Conservation (phyloP, 2,329 filamentous ascomycete species). For the Bisporella sp. region DNA sequence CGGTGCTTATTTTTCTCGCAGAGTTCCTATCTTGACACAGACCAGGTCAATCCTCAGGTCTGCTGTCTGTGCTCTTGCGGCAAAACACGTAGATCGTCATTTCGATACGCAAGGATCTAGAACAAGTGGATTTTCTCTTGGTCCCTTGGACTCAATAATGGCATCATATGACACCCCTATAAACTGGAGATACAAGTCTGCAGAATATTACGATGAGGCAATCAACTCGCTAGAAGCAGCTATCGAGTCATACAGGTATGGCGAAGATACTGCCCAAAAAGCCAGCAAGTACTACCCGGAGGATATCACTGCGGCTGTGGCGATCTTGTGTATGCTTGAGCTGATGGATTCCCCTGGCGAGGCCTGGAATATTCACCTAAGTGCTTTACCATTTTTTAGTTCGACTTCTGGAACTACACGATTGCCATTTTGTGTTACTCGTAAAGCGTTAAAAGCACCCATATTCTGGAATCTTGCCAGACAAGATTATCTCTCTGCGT, state of each 20-base stretch:
- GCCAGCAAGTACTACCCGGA: constrained; percentile 40
- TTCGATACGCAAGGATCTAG: constrained; percentile 39
- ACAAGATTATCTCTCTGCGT: constrained; percentile 58
- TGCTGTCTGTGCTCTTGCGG: constrained; percentile 53
- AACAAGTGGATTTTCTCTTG: constrained; percentile 1
- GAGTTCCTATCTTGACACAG: constrained; percentile 51
- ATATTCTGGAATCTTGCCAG: constrained; percentile 61
- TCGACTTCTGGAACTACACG: constrained; percentile 35
- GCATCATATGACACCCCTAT: constrained; percentile 37
- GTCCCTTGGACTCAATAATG: constrained; percentile 39
- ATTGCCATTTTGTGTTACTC: constrained; percentile 49
- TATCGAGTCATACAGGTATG: constrained; percentile 25
- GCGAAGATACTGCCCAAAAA: constrained; percentile 21
- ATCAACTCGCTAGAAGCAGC: constrained; percentile 37
- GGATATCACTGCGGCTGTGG: constrained; percentile 57
- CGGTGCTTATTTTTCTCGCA: constrained; percentile 51
- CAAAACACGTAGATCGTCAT: constrained; percentile 50
- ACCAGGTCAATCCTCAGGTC: constrained; percentile 39
- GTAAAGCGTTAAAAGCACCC: constrained; percentile 31
- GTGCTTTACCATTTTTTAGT: constrained; percentile 31
- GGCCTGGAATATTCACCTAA: constrained; percentile 59
- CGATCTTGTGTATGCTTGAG: constrained; percentile 61
- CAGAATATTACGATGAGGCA: constrained; percentile 53
- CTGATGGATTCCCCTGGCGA: constrained; percentile 57
- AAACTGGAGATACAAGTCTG: constrained; percentile 53